Percentiles rank a stretch among this genome's conserved stretches.
Conservation (phyloP, 768 basidiomycete species). For the Tricholoma bakamatsutake region DNA sequence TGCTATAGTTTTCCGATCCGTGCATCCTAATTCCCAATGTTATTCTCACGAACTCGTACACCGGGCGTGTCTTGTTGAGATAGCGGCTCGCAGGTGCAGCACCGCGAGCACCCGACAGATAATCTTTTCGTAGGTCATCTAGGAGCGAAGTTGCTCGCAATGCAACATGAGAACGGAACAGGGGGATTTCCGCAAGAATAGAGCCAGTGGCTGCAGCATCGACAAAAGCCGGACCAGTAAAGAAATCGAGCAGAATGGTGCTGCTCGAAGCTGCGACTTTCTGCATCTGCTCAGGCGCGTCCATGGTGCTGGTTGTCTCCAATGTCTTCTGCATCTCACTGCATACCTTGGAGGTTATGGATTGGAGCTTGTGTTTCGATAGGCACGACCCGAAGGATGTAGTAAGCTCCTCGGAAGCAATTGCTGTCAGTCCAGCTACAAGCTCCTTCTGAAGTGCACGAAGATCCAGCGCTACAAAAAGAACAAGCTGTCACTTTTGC, state of each 20-base stretch:
- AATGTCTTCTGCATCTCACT: slow-evolving; percentile 44
- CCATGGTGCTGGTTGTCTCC: slow-evolving; percentile 67
- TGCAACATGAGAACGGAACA: slow-evolving; percentile 52
- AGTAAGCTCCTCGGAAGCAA: slow-evolving; percentile 46
- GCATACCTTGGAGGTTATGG: slow-evolving; percentile 32
- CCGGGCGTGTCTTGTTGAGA: slow-evolving; percentile 60
- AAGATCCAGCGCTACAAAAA: slow-evolving; percentile 61
- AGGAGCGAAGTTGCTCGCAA: slow-evolving; percentile 40
- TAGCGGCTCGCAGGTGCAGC: slow-evolving; percentile 59
- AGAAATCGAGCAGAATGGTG: slow-evolving; percentile 58
- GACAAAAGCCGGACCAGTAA: slow-evolving; percentile 33
- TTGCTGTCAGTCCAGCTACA: slow-evolving; percentile 37
- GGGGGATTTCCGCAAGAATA: slow-evolving; percentile 35
- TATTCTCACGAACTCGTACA: slow-evolving; percentile 75
- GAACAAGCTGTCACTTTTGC: background rate
- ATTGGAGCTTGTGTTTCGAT: slow-evolving; percentile 24
- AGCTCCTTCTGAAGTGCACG: slow-evolving; percentile 72
- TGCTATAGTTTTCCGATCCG: slow-evolving; percentile 63
- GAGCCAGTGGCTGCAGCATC: slow-evolving; percentile 24
- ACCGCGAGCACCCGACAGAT: slow-evolving; percentile 54
- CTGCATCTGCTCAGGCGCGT: slow-evolving; percentile 62
- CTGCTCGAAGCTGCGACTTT: slow-evolving; percentile 61
- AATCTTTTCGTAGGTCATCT: slow-evolving; percentile 44
- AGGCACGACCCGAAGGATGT: slow-evolving; percentile 37
- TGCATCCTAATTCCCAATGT: slow-evolving; percentile 77